Evolutionary conservation across 108 stramenopile genomes (phyloP).

Genomic region (Tribonema minus): DNA sequence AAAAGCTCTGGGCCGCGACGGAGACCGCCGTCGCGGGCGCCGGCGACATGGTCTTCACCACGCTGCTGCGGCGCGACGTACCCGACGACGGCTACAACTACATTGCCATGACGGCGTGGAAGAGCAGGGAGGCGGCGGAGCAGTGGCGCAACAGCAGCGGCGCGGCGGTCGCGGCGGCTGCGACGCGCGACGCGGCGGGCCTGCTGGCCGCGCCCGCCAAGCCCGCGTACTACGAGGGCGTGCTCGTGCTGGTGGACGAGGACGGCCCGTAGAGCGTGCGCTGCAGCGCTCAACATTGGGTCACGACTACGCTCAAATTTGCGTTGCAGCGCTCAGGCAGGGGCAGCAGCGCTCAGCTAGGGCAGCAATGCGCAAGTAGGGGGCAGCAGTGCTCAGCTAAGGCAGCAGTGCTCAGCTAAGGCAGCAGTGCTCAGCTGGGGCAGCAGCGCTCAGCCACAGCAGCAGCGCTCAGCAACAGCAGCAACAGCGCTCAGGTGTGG

Average conservation of each 20-base stretch:
- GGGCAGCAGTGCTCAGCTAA: no score
- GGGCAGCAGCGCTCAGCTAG: no score
- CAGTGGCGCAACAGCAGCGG: neutral
- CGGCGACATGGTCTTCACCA: neutral
- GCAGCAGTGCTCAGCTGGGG: no score
- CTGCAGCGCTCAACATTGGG: neutral
- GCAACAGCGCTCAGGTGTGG: no score
- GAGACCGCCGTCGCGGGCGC: neutral
- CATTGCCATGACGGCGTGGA: constrained; percentile 1
- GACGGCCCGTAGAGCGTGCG: neutral
- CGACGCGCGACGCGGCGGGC: neutral
- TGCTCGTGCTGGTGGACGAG: neutral
- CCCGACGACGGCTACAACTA: constrained; percentile 22
- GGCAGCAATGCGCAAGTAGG: no score
- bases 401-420: no score
- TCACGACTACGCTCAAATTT: no score
- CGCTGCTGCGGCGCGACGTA: constrained; percentile 1
- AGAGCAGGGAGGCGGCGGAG: neutral
- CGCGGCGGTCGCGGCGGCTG: neutral
- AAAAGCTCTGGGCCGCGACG: neutral
- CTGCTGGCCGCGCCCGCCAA: neutral
- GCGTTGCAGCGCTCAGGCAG: no score
- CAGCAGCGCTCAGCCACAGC: no score
- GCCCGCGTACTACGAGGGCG: constrained; percentile 3
- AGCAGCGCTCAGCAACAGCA: no score